Evolutionary conservation across 208 protist genomes (phyloP), one percentile per base, ranked within the genome.

Genomic region (Wallacemonas collosoma): DNA sequence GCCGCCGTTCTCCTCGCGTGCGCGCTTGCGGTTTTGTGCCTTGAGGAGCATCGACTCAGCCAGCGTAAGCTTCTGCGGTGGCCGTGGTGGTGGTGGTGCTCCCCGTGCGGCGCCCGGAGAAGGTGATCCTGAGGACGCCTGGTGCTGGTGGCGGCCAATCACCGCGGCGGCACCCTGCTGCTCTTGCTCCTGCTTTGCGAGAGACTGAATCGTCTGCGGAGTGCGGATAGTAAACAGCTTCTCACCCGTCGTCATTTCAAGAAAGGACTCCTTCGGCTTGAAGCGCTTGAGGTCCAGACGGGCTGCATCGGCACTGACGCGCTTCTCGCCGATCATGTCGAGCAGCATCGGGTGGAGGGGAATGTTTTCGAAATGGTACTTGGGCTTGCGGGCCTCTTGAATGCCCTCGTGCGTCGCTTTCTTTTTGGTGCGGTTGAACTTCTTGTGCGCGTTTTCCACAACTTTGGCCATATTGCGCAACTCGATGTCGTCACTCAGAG

Each of bases 381-480:
- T 66, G 40, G 82, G 79, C 81, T 90, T 82, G 39, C 88, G 83
- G 0, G 93, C 91, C 55, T 91, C 83, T 57, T 94, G 88, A 65
- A 97, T 96, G 0, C 78, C 89, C 41, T 96, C 88, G 71, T 93
- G 87, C n/a, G 90, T 95, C 7, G 93, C 82, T 80, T 94, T 95
- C 82, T 95, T 94, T 65, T 87, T 89, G 26, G 93, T 97, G 40
- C 91, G 87, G 72, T 81, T 86, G 81, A 88, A 97, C 78, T 96
- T 95, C 53, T 93, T 89, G 81, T 96, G 91, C 26, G 93, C 89
- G 71, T 95, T 94, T 11, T 88, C 82, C 5, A 93, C 91, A 12
- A 95, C 90, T 40, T 91, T 93, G 44, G 77, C 76, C 80, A 96
- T 87, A 72, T 88, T 88, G 44, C 80, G 81, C 61, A 97, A 36